Conservation (phyloP, 2,329 filamentous ascomycete genomes). For the Orbilia javanica region DNA sequence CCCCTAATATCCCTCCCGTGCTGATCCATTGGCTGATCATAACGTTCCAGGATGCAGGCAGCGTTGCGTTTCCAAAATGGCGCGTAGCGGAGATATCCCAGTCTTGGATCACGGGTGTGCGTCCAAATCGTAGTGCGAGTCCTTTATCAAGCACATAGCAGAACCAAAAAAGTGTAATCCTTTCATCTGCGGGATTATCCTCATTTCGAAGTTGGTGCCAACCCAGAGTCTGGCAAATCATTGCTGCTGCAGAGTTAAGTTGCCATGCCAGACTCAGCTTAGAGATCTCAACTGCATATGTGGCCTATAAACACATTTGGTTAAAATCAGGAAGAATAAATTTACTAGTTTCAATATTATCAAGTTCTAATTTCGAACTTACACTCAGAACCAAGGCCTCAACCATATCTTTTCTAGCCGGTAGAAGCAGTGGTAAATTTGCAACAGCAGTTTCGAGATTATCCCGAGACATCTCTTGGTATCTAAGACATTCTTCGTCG, state of each 20-base stretch:
- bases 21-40: constrained; percentile 54
- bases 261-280: constrained; percentile 31
- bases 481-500: constrained; percentile 65
- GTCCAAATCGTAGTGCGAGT: constrained; percentile 61
- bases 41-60: constrained; percentile 13
- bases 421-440: constrained; percentile 64
- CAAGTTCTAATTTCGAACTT: constrained; percentile 18
- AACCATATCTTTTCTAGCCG: constrained; percentile 62
- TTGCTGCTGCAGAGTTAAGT: constrained; percentile 22
- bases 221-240: constrained; percentile 21
- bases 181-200: neutral
- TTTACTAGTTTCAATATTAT: neutral
- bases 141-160: constrained; percentile 62
- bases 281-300: constrained; percentile 30
- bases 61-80: neutral
- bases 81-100: constrained; percentile 61
- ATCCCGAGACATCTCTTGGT: constrained; percentile 66
- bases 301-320: neutral
- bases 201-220: constrained; percentile 24
- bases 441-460: constrained; percentile 70
- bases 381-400: constrained; percentile 60
- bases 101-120: constrained; percentile 62
- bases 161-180: constrained; percentile 61
- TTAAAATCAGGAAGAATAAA: neutral
- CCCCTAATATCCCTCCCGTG: constrained; percentile 59